Evolutionary conservation across 2,329 filamentous ascomycete species (phyloP), one percentile per base, ranked within the genome.

Genomic region (Penicillium verrucosum): DNA sequence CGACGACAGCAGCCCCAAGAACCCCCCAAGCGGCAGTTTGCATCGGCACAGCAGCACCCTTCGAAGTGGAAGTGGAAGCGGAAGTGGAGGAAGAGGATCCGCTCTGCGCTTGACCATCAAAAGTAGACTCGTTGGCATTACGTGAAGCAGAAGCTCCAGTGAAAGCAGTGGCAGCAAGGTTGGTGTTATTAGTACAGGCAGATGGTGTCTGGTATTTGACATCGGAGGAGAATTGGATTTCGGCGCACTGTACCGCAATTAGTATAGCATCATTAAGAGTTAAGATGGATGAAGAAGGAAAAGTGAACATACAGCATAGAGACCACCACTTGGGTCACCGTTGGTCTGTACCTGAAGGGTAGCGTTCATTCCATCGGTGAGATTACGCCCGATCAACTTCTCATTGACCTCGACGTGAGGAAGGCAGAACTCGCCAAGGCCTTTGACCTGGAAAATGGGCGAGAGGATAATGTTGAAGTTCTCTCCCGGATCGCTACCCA

Each of bases 381-480:
- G 73, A 47, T 78, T 78, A 25, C 84, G 61, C 6, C 75, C 76
- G 12, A 73, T 54, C 6, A 61, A 27, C 3, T 63, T 54, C 44
- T 66, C 54, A 34, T 64, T 61, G 7, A 75, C 72, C 30, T 74
- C 69, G 14, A 92, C 75, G 59, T 79, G 73, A 9, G 85, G 82
- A 12, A 91, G 65, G 73, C 89, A 92, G 67, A 91, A 85, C 45
- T 81, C 79, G 45, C 88, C 86, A 18, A 82, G 73, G 68, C 88
- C 72, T 75, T 85, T 68, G 72, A 83, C 77, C 79, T 85, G 73
- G 77, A 84, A 75, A 78, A 83, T 74, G 3, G 83, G 83, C 2
- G 85, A 82, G 29, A 91, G 78, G 34, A 85, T 83, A 72, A 87
- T 80, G 78, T 88, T 90, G 80, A 87, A 92, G 72, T 84, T 85